phyloP scores from a whole-genome alignment of 2,329 filamentous ascomycete genomes.

The Pestalotiopsis sp. region DNA sequence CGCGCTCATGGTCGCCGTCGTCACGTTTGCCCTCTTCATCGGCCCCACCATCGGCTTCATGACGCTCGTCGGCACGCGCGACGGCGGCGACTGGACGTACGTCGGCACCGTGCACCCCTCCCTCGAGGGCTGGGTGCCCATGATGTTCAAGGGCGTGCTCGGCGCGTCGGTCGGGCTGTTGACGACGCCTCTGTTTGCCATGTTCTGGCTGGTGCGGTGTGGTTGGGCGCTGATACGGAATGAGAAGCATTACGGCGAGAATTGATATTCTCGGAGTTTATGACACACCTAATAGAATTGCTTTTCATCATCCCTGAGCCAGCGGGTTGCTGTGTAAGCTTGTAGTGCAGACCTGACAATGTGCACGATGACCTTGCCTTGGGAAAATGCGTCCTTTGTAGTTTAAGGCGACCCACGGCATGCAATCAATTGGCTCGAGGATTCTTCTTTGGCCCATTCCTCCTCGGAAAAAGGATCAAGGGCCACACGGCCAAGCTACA shows the following conservation, averaged over 20 bases:
- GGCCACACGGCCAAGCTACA: no score
- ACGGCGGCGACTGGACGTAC: slow-evolving; percentile 47
- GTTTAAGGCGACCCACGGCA: no score
- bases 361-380: no score
- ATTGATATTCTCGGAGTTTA: slow-evolving; percentile 10
- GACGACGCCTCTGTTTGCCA: slow-evolving; percentile 49
- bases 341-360: no score
- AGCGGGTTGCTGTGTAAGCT: no score
- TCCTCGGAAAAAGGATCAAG: no score
- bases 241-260: slow-evolving; percentile 25
- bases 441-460: no score
- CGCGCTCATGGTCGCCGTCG: slow-evolving; percentile 37
- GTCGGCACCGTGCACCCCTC: slow-evolving; percentile 19
- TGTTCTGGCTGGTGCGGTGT: slow-evolving; percentile 53
- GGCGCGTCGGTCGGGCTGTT: slow-evolving; percentile 49
- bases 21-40: slow-evolving; percentile 47
- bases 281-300: no score
- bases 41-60: slow-evolving; percentile 46
- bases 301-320: no score
- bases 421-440: no score
- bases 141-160: slow-evolving; percentile 53
- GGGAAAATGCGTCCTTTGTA: no score
- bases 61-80: slow-evolving; percentile 36
- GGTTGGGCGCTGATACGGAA: slow-evolving; percentile 44
- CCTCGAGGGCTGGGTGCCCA: slow-evolving; percentile 43